phyloP scores from a whole-genome alignment of 352 stramenopile species.

The Elongisporangium undulatum region DNA sequence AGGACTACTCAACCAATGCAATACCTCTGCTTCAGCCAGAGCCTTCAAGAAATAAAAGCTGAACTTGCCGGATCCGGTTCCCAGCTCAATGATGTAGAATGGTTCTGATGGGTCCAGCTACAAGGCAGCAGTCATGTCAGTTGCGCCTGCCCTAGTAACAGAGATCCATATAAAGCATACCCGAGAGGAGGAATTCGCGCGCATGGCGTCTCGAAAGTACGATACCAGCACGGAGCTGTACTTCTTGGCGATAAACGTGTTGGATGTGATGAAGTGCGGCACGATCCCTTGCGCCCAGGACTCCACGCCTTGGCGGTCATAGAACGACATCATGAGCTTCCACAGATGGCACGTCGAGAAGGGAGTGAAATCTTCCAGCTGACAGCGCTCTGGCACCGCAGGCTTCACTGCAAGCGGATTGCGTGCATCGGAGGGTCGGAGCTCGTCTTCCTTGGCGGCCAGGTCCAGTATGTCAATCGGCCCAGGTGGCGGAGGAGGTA shows the following conservation, averaged over 20 bases:
- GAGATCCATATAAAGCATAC: slow-evolving; percentile 3
- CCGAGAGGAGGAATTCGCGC: slow-evolving; percentile 22
- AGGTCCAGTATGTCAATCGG: not conserved
- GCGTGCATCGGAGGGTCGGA: slow-evolving; percentile 14
- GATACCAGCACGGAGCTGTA: slow-evolving; percentile 76
- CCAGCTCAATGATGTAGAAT: slow-evolving; percentile 94
- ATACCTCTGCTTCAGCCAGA: slow-evolving; percentile 54
- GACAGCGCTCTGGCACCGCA: slow-evolving; percentile 32
- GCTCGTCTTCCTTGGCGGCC: slow-evolving; percentile 43
- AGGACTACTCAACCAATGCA: not conserved
- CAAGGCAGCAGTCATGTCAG: slow-evolving; percentile 1
- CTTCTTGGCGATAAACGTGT: slow-evolving; percentile 91
- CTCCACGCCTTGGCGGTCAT: slow-evolving; percentile 78
- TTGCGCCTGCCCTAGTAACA: not conserved
- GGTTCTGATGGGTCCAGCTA: slow-evolving; percentile 72
- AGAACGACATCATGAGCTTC: slow-evolving; percentile 96
- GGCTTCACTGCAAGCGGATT: slow-evolving; percentile 13
- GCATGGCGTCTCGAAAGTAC: slow-evolving; percentile 60
- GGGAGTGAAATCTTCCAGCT: slow-evolving; percentile 87
- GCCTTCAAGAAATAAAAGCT: slow-evolving; percentile 94
- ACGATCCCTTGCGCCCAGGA: slow-evolving; percentile 93
- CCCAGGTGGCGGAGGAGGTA: not conserved
- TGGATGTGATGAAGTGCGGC: slow-evolving; percentile 96
- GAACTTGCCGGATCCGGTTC: slow-evolving; percentile 92
- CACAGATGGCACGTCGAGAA: slow-evolving; percentile 89